phyloP scores from a whole-genome alignment of 176 grass and related monocot genomes.

The Eremochloa ophiuroides region DNA sequence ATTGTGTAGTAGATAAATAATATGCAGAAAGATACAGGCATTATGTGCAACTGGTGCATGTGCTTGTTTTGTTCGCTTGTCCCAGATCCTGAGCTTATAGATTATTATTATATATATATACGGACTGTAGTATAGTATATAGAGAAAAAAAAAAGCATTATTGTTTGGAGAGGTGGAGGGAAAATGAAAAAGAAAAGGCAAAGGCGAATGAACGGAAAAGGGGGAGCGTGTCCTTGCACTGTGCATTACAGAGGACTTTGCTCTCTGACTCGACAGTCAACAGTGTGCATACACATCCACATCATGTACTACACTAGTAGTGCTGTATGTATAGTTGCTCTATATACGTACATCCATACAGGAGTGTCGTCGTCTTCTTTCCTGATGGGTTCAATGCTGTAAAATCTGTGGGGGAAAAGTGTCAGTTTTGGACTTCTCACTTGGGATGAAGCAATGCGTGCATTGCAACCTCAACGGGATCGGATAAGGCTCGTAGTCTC shows the following conservation, averaged over 20 bases:
- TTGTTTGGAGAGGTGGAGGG: background rate
- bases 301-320: no score
- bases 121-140: background rate
- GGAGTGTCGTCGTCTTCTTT: no score
- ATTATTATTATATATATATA: no score
- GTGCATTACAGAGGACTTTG: background rate
- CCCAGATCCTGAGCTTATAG: background rate
- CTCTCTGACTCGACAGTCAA: background rate
- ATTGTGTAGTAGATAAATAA: background rate
- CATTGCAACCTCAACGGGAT: background rate
- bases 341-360: background rate
- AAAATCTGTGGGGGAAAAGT: no score
- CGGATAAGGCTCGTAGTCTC: background rate
- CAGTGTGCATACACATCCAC: background rate
- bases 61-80: background rate
- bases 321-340: background rate
- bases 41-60: conserved; percentile 9
- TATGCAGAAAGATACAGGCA: background rate
- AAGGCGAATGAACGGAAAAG: background rate
- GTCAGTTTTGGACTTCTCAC: background rate
- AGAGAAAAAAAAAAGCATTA: background rate
- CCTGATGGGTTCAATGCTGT: no score
- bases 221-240: background rate
- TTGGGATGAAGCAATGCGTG: background rate
- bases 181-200: background rate